Percentiles rank a stretch among this genome's conserved stretches.
phyloP scores from a whole-genome alignment of 1,284 basidiomycete species.

The Afroboletus lepidellus region DNA sequence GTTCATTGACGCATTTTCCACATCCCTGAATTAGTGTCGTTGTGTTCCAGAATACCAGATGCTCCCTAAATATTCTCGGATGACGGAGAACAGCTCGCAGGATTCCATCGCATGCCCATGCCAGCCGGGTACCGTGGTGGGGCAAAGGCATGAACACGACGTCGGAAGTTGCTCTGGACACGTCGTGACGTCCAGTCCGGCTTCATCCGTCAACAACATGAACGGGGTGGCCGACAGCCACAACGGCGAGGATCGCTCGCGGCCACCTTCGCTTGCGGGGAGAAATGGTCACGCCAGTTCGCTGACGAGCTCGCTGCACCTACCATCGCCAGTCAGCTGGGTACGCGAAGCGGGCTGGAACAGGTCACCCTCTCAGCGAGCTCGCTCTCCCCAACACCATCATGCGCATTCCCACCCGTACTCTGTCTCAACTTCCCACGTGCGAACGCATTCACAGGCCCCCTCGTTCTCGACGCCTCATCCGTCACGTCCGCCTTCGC shows the following conservation, averaged over 20 bases:
- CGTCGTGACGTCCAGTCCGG: conserved; percentile 28
- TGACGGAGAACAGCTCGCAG: conserved; percentile 35
- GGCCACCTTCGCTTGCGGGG: background rate
- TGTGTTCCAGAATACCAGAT: conserved; percentile 77
- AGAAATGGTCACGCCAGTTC: background rate
- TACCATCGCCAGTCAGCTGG: background rate
- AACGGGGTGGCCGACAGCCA: conserved; percentile 20
- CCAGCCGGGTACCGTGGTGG: conserved; percentile 13
- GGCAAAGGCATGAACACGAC: background rate
- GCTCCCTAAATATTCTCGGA: conserved; percentile 67
- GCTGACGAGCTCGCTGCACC: background rate
- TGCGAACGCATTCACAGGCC: background rate
- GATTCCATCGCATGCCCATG: conserved; percentile 47
- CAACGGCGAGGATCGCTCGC: background rate
- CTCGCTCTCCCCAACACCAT: background rate
- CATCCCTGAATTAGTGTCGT: too few relatives aligned
- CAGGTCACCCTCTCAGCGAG: background rate
- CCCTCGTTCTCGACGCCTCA: conserved; percentile 9
- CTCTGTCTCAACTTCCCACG: conserved; percentile 1
- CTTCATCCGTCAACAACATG: conserved; percentile 37
- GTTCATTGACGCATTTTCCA: background rate
- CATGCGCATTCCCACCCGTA: background rate
- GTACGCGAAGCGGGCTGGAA: background rate
- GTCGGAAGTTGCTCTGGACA: conserved; percentile 12
- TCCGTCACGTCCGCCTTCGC: conserved; percentile 24